Evolutionary conservation across 768 basidiomycete species (phyloP), one percentile per base, ranked within the genome.

Genomic region (Tulasnella calospora): DNA sequence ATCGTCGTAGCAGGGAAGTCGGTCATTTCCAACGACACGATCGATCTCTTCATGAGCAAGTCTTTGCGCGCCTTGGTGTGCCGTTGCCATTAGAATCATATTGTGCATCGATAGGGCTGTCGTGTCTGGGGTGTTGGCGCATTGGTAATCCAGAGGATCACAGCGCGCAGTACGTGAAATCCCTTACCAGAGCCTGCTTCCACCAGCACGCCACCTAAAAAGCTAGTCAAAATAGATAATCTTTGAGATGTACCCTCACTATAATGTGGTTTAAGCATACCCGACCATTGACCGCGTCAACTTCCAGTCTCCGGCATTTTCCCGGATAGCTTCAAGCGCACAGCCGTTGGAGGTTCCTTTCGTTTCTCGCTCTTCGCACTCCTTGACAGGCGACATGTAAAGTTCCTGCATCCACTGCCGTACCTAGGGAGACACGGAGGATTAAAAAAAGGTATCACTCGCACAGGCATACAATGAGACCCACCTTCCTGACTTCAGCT

Each of bases 41-140:
- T 83, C 81, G 40, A 86, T 80, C 77, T 85, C 85, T 33, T 81
- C 81, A 46, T 82, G 81, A 19, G 84, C 85, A 27, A 57, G 73
- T 12, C 44, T 33, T 57, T 82, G 82, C 0, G 81, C 81, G 2
- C 82, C 80, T 13, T 82, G 83, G 35, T 72, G 17, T 36, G 73
- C 35, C 38, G 35, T 51, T 17, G 46, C n/a, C 40, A 74, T 38
- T 8, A 74, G 19, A 3, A 74, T 51, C 19, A 57, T 23, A 51
- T 47, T 47, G 19, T 74, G 73, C n/a, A 74, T 46, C 2, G 40
- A 47, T 17, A 57, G 12, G 3, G 44, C 51, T 21, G 73, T 23
- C 19, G 73, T 74, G 33, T 74, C 51, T 74, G 40, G 44, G 46
- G 12, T 35, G 12, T n/a, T 8, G 44, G 5, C 15, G 27, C 17